A percentile compares a stretch with the other conserved stretches of the same genome.
phyloP scores from a whole-genome alignment of 768 basidiomycete species.

The Heimioporus sp. region DNA sequence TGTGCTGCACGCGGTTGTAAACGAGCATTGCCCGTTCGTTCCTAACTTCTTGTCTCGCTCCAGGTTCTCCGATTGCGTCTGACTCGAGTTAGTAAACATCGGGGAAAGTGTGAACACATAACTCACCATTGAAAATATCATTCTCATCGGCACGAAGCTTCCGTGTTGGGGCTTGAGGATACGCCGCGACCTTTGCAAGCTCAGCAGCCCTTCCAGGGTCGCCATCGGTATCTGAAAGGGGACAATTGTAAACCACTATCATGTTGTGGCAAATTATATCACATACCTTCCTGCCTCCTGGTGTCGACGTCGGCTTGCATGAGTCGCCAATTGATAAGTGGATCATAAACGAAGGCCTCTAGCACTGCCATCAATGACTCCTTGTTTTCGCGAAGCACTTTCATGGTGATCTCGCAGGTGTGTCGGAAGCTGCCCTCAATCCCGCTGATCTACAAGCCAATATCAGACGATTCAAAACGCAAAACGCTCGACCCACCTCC shows the following conservation, averaged over 20 bases:
- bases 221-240: conserved; percentile 37
- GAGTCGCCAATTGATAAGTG: conserved; percentile 94
- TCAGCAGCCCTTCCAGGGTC: conserved; percentile 59
- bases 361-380: conserved; percentile 99
- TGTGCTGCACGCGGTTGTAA: conserved; percentile 92
- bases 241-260: not conserved
- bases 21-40: conserved; percentile 90
- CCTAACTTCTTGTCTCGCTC: conserved; percentile 77
- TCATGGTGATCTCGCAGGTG: conserved; percentile 98
- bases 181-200: conserved; percentile 61
- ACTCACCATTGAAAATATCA: conserved; percentile 85
- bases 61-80: conserved; percentile 49
- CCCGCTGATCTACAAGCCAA: conserved; percentile 79
- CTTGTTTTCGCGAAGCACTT: conserved; percentile 92
- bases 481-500: conserved; percentile 61
- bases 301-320: conserved; percentile 81
- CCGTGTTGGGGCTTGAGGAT: conserved; percentile 77
- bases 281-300: conserved; percentile 63
- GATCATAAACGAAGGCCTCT: conserved; percentile 98
- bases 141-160: conserved; percentile 90
- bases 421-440: conserved; percentile 96
- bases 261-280: not conserved
- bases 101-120: not conserved
- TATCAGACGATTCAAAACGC: conserved; percentile 1
- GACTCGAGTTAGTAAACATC: conserved; percentile 4